phyloP scores from a whole-genome alignment of 768 basidiomycete species.

The Serendipita sp. region DNA sequence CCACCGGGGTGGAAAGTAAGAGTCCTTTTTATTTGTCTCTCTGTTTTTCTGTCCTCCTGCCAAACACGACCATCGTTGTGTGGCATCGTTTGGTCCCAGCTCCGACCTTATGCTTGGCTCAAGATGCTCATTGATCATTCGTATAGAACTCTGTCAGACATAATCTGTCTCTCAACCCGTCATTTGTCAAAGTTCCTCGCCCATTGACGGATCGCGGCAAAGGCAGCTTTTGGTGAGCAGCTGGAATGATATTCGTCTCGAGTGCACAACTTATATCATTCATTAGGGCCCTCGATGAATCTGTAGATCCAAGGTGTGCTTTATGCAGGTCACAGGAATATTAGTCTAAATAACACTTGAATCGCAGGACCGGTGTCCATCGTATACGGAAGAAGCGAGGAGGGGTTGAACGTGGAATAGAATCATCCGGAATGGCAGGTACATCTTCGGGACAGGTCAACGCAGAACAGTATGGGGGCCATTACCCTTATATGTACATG shows the following conservation, averaged over 20 bases:
- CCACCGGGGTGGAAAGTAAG: conserved; percentile 87
- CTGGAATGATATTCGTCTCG: not conserved
- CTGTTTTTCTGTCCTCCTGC: conserved; percentile 15
- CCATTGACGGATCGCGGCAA: conserved; percentile 82
- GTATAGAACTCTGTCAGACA: conserved; percentile 76
- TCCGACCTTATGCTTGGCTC: not conserved
- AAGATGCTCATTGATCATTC: not conserved
- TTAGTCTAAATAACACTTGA: not conserved
- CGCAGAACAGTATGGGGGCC: conserved; percentile 1
- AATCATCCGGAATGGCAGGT: not conserved
- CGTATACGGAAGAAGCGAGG: conserved; percentile 61
- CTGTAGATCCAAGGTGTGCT: not conserved
- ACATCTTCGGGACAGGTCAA: conserved; percentile 3
- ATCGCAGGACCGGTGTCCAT: conserved; percentile 56
- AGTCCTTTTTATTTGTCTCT: conserved; percentile 19
- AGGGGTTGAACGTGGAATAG: conserved; percentile 5
- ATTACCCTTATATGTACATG: not conserved
- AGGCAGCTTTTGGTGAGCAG: conserved; percentile 79
- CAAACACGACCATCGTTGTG: conserved; percentile 8
- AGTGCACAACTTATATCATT: not conserved
- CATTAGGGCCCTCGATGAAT: conserved; percentile 2
- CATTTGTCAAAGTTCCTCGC: conserved; percentile 83
- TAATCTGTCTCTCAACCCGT: conserved; percentile 78
- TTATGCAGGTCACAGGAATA: not conserved
- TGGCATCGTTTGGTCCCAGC: not conserved